Evolutionary conservation across 208 protist species (phyloP), one percentile per base, ranked within the genome.

Genomic region (Novymonas esmeraldas): DNA sequence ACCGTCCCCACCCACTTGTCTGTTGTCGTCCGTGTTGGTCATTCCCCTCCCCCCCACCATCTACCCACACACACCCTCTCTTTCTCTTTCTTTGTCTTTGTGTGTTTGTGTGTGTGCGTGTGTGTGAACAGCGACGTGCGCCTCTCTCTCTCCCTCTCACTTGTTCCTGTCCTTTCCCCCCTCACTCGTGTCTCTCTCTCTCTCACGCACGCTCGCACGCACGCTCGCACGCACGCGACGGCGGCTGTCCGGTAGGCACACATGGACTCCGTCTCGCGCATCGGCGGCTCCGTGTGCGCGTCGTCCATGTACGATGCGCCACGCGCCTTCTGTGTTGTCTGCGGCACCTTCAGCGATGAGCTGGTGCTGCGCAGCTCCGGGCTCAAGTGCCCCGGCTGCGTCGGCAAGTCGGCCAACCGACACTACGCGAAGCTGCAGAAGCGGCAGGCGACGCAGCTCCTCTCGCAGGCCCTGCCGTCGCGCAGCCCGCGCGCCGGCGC

Each of bases 321-420:
- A 0, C 36, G 22, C 0, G 61, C 80, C n/a, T 88, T 88, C 49
- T 91, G 85, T 48, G 76, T 89, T 2, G 85, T 92, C 3, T 89
- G 82, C 51, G 82, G 85, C 38, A 62, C 34, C 33, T 70, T 79
- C 33, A 76, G 49, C 11, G 63, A 51, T 18, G 73, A 89, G 16
- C 67, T 92, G 3, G 70, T 82, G 2, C 50, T 80, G 24, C 79
- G 85, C 58, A 61, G 54, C 7, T 87, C 82, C 2, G 85, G 85
- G 13, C 62, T 87, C 6, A 92, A 89, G 67, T 92, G 82, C 41
- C 54, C 46, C 1, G 31, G 36, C 10, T 92, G 82, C 42, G 64
- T 92, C 1, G 85, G 85, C 26, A 84, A 77, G 61, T 45, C 71
- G 13, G 52, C 79, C 3, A 86, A 86, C 60, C 78, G 70, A 33